A percentile compares a stretch with the other conserved stretches of the same genome.
These are phyloP conservation scores for Phialophora expanda DNA, from an alignment of 2,329 filamentous ascomycete species.

Conservation along the genomic window DNA sequence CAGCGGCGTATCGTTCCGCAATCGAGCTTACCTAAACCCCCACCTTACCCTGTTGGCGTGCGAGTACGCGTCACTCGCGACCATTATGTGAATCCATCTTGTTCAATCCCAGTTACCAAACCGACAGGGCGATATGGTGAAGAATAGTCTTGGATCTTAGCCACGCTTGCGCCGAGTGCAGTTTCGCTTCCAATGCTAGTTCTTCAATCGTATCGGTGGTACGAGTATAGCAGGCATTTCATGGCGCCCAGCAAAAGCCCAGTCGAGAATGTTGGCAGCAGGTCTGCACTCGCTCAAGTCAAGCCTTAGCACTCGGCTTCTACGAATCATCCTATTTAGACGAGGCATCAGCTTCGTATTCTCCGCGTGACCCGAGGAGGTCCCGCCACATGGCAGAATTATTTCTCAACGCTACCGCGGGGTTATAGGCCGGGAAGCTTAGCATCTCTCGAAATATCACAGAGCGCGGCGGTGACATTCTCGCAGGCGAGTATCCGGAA, in stretches of 20 bases:
- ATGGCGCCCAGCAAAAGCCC: constrained; percentile 2
- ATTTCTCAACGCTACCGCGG: neutral
- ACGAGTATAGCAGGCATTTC: neutral
- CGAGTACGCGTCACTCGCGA: neutral
- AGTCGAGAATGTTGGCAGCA: constrained; percentile 8
- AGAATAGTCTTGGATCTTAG: neutral
- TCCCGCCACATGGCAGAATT: neutral
- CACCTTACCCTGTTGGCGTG: neutral
- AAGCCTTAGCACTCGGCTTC: neutral
- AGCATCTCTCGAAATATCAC: neutral
- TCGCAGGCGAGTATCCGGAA: neutral
- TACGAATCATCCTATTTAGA: neutral
- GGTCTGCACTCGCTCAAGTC: neutral
- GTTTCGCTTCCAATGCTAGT: neutral
- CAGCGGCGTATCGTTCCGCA: neutral
- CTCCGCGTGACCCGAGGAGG: neutral
- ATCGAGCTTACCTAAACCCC: constrained; percentile 1
- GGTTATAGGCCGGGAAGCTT: neutral
- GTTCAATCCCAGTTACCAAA: neutral
- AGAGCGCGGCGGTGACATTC: neutral
- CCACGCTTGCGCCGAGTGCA: neutral
- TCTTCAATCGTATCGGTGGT: neutral
- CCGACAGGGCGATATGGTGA: neutral
- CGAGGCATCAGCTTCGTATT: neutral
- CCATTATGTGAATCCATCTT: neutral